A percentile compares a stretch with the other conserved stretches of the same genome.
phyloP scores from a whole-genome alignment of 2,329 filamentous ascomycete genomes.

The Exophiala sideris region DNA sequence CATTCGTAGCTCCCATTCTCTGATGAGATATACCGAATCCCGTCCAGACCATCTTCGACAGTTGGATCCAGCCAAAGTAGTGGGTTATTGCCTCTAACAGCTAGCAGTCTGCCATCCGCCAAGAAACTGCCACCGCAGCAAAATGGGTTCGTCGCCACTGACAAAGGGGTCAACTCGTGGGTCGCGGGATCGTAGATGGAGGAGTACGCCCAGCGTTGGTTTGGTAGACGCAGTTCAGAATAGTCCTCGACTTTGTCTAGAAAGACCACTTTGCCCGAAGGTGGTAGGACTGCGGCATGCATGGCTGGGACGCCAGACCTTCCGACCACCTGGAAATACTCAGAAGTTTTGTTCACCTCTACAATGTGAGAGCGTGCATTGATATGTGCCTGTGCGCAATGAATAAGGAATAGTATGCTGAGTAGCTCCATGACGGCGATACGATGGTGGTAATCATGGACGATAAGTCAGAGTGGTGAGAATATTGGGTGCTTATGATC shows the following conservation, averaged over 20 bases:
- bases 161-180: conserved; percentile 32
- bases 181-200: conserved; percentile 56
- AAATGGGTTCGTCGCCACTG: conserved; percentile 54
- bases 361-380: neutral
- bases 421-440: neutral
- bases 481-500: too few species aligned
- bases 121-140: conserved; percentile 60
- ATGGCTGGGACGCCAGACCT: conserved; percentile 61
- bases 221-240: conserved; percentile 53
- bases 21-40: conserved; percentile 54
- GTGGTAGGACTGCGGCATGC: conserved; percentile 56
- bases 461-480: neutral
- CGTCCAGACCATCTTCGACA: conserved; percentile 57
- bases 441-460: neutral
- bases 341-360: conserved; percentile 2
- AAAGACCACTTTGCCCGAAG: conserved; percentile 60
- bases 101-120: conserved; percentile 54
- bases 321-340: conserved; percentile 48
- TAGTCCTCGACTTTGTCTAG: conserved; percentile 64
- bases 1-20: conserved; percentile 48
- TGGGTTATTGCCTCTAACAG: conserved; percentile 58
- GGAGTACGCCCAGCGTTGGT: conserved; percentile 58
- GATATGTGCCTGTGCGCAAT: neutral
- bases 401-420: neutral
- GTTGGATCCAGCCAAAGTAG: conserved; percentile 55